Evolutionary conservation across 2,329 filamentous ascomycete genomes (phyloP).

Genomic region (Albophoma yamanashiensis): DNA sequence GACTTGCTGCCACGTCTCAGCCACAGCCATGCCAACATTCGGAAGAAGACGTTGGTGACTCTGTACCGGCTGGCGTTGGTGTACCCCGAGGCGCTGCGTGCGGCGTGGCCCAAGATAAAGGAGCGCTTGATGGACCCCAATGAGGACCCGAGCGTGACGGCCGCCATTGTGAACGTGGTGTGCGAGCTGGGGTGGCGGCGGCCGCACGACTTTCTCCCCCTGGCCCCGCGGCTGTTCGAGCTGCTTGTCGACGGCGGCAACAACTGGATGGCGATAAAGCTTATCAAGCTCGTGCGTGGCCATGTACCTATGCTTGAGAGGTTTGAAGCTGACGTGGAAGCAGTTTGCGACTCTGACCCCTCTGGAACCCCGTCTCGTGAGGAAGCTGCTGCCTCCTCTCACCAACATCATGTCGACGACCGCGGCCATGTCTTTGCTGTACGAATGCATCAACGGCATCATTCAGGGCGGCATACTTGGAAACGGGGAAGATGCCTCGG

Average conservation of each 20-base stretch:
- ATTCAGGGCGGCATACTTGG: conserved; percentile 93
- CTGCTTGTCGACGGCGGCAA: conserved; percentile 85
- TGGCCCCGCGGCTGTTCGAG: conserved; percentile 87
- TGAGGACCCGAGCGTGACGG: conserved; percentile 87
- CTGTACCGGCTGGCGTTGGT: conserved; percentile 88
- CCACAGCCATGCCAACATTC: conserved; percentile 74
- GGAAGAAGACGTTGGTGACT: conserved; percentile 94
- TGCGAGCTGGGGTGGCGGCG: conserved; percentile 92
- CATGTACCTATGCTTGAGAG: not conserved
- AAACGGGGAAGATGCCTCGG: conserved; percentile 65
- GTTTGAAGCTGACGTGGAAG: not conserved
- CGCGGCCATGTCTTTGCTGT: conserved; percentile 92
- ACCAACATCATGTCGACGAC: conserved; percentile 92
- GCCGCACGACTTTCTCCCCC: conserved; percentile 83
- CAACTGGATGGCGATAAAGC: conserved; percentile 99
- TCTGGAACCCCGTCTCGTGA: conserved; percentile 79
- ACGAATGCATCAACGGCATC: conserved; percentile 97
- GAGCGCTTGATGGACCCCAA: conserved; percentile 82
- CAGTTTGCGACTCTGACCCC: conserved; percentile 93
- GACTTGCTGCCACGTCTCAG: conserved; percentile 79
- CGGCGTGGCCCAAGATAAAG: conserved; percentile 96
- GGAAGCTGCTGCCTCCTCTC: conserved; percentile 81
- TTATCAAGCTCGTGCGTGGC: conserved; percentile 76
- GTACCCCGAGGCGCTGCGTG: conserved; percentile 87
- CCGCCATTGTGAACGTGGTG: conserved; percentile 92